Percentiles rank a stretch among this genome's conserved stretches.
phyloP scores from a whole-genome alignment of 257 asterid genomes.

The Primulina tabacum region DNA sequence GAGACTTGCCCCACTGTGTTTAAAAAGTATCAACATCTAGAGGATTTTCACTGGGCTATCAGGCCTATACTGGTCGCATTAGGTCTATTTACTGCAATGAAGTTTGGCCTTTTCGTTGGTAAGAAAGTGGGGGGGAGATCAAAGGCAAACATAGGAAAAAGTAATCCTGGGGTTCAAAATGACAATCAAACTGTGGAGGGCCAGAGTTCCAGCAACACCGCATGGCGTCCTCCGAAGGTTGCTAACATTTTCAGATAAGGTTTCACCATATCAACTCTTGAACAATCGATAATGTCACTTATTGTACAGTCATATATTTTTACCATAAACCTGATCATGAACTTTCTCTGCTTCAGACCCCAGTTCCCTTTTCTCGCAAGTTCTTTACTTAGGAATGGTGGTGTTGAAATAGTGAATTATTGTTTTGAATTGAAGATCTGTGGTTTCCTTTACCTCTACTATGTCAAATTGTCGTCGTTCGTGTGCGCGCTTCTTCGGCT shows the following conservation, averaged over 20 bases:
- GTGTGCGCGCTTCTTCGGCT: no score
- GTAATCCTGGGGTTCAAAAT: constrained; percentile 12
- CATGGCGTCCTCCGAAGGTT: constrained; percentile 71
- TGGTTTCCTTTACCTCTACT: constrained; percentile 1
- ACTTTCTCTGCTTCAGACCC: background rate
- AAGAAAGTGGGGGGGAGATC: constrained; percentile 47
- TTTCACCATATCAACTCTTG: background rate
- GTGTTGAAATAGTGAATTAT: constrained; percentile 9
- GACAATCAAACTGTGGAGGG: constrained; percentile 42
- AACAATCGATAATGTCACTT: background rate
- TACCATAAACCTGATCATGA: constrained; percentile 2
- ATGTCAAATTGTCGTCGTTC: background rate
- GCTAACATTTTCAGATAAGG: constrained; percentile 57
- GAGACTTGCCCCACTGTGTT: constrained; percentile 45
- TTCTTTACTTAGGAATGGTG: constrained; percentile 3
- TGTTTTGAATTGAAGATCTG: constrained; percentile 30
- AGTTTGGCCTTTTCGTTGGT: constrained; percentile 61
- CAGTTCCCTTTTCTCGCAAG: background rate
- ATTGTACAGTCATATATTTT: constrained; percentile 8
- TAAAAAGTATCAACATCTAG: constrained; percentile 78
- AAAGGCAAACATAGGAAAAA: constrained; percentile 31
- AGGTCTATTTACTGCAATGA: constrained; percentile 74
- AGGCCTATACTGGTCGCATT: constrained; percentile 70
- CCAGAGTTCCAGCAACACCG: constrained; percentile 31
- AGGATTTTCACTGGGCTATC: constrained; percentile 91